Conservation (phyloP, 208 protist genomes). For the Angomonas deanei region DNA sequence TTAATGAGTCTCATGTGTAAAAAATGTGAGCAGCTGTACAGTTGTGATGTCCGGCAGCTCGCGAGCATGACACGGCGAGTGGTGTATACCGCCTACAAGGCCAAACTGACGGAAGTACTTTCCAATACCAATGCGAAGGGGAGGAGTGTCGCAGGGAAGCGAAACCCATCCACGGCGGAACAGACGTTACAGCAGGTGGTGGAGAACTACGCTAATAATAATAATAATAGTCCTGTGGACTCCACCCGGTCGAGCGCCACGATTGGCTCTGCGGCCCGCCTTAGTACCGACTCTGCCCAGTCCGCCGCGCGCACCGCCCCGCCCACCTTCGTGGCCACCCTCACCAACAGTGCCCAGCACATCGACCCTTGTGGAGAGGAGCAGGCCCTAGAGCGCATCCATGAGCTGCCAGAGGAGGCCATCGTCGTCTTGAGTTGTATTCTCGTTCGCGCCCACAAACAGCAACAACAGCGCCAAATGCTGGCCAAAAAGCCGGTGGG, state of each 20-base stretch:
- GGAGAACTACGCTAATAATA: neutral
- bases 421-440: slow-evolving; percentile 75
- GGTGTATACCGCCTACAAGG: slow-evolving; percentile 31
- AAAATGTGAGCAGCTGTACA: too few relatives aligned
- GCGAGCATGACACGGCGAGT: slow-evolving; percentile 62
- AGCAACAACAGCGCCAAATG: too few relatives aligned
- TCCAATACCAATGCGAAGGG: too few relatives aligned
- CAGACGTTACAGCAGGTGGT: too few relatives aligned
- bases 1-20: neutral
- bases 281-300: neutral
- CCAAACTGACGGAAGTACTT: neutral
- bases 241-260: neutral
- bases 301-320: neutral
- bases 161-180: too few relatives aligned
- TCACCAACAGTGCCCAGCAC: slow-evolving; percentile 37
- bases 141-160: too few relatives aligned
- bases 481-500: slow-evolving; percentile 3
- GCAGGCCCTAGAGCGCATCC: slow-evolving; percentile 48
- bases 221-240: neutral
- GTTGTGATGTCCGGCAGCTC: slow-evolving; percentile 68
- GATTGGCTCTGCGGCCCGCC: neutral
- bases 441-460: slow-evolving; percentile 46
- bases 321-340: slow-evolving; percentile 13
- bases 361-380: slow-evolving; percentile 28
- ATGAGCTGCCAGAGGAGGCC: slow-evolving; percentile 66